Percentiles rank a stretch among this genome's conserved stretches.
Conservation (phyloP, 2,329 filamentous ascomycete genomes). For the Trichoderma harzianum region DNA sequence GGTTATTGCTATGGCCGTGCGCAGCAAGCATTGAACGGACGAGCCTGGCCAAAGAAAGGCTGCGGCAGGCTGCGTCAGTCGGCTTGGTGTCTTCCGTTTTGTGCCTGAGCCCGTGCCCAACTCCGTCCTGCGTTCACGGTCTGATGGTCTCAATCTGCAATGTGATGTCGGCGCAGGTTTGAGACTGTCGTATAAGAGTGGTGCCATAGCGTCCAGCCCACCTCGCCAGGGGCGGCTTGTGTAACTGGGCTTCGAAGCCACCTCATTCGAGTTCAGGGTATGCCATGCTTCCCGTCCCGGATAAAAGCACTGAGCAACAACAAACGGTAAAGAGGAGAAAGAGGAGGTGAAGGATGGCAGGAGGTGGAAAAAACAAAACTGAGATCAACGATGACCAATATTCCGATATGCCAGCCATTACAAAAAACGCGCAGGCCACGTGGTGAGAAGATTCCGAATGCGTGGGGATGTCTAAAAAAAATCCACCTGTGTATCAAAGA, state of each 20-base stretch:
- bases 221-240: background rate
- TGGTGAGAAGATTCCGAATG: slow-evolving; percentile 16
- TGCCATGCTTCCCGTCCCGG: background rate
- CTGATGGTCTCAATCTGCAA: background rate
- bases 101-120: slow-evolving; percentile 13
- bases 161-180: background rate
- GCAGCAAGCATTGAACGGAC: background rate
- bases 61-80: slow-evolving; percentile 7
- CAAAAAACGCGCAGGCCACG: slow-evolving; percentile 18
- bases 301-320: background rate
- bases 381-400: slow-evolving; percentile 13
- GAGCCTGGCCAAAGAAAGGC: slow-evolving; percentile 1
- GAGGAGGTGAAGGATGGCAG: background rate
- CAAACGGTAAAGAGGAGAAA: background rate
- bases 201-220: background rate
- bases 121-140: background rate
- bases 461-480: slow-evolving; percentile 3
- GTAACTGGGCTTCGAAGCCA: background rate
- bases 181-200: slow-evolving; percentile 4
- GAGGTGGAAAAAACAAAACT: background rate
- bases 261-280: background rate
- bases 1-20: slow-evolving; percentile 3
- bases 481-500: background rate
- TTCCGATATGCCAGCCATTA: slow-evolving; percentile 7
- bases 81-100: background rate